Evolutionary conservation across 805 yeast genomes (phyloP).

Genomic region (Alloascoidea hylecoeti): DNA sequence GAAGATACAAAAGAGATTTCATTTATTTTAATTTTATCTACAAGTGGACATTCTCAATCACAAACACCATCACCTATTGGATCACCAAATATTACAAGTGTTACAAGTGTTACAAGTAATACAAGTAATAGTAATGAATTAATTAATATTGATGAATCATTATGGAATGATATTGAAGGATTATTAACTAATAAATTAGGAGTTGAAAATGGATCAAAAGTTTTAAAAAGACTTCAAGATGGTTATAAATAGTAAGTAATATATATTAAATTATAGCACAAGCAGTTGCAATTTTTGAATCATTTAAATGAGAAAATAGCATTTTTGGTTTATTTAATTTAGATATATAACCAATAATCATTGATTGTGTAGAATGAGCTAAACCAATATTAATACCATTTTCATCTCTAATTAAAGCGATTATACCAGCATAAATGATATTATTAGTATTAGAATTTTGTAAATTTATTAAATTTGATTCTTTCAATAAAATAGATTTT

Average conservation of each 20-base stretch:
- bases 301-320: no score
- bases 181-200: neutral
- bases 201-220: neutral
- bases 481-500: neutral
- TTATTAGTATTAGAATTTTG: neutral
- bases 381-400: slow-evolving; percentile 4
- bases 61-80: neutral
- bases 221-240: neutral
- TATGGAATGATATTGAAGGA: neutral
- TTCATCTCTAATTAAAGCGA: slow-evolving; percentile 5
- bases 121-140: neutral
- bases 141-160: neutral
- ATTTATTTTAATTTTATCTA: neutral
- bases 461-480: neutral
- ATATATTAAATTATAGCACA: no score
- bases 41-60: neutral
- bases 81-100: neutral
- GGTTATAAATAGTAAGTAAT: no score
- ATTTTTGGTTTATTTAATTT: no score
- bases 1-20: slow-evolving; percentile 1
- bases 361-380: slow-evolving; percentile 12
- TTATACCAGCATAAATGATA: slow-evolving; percentile 9
- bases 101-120: neutral
- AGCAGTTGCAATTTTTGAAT: no score
- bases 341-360: slow-evolving; percentile 9